Percentiles rank a stretch among this genome's conserved stretches.
Evolutionary conservation across 2,329 filamentous ascomycete genomes (phyloP).

Genomic region (Fusarium odoratissimum): DNA sequence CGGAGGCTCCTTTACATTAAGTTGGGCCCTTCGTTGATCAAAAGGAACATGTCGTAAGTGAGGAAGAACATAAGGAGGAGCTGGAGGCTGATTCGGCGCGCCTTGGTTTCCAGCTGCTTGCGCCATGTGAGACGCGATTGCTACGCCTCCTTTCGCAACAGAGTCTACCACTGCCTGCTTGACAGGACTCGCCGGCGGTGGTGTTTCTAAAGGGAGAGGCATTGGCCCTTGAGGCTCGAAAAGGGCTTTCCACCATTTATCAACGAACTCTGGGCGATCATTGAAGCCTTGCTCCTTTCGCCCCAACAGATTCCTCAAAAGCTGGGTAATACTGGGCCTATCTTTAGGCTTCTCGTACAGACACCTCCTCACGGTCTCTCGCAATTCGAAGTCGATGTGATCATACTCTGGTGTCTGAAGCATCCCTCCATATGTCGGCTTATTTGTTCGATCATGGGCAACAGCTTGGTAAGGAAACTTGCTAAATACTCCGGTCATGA

Average conservation of each 20-base stretch:
- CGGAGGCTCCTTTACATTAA: neutral
- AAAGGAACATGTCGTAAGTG: neutral
- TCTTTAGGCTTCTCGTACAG: constrained; percentile 42
- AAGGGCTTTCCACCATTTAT: constrained; percentile 36
- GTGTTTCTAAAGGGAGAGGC: neutral
- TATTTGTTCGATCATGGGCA: neutral
- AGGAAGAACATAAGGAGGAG: neutral
- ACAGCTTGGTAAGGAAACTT: constrained; percentile 26
- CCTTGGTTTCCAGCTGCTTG: neutral
- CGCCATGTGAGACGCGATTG: neutral
- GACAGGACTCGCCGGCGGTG: neutral
- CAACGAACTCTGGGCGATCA: constrained; percentile 23
- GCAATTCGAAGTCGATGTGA: constrained; percentile 39
- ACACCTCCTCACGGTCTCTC: constrained; percentile 41
- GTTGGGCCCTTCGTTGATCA: neutral
- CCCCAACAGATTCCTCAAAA: constrained; percentile 32
- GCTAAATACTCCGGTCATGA: constrained; percentile 34
- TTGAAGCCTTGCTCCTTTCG: constrained; percentile 38
- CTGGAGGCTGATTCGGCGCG: neutral
- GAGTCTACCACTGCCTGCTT: constrained; percentile 1
- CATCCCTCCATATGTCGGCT: constrained; percentile 40
- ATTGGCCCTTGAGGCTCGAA: neutral
- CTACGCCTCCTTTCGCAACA: neutral
- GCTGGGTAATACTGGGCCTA: constrained; percentile 40
- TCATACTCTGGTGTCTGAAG: constrained; percentile 13